Percentiles rank a stretch among this genome's conserved stretches.
These are phyloP conservation scores for Calonectria honghensis DNA, from an alignment of 2,329 filamentous ascomycete species.

Conservation along the genomic window DNA sequence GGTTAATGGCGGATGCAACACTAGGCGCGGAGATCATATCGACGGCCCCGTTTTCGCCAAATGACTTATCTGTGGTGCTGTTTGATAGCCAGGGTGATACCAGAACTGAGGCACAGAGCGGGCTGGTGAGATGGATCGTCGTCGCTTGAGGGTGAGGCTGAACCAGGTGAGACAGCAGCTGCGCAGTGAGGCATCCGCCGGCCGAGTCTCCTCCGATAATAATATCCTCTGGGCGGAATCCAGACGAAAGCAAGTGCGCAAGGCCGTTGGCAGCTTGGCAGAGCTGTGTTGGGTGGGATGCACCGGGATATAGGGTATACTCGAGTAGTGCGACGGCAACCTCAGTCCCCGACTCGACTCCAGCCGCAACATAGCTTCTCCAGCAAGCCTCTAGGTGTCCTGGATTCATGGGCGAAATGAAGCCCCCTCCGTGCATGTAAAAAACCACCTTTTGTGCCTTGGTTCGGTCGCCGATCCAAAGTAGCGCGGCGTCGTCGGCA, in stretches of 20 bases:
- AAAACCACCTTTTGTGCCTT: constrained; percentile 19
- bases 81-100: constrained; percentile 55
- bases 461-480: constrained; percentile 22
- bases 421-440: constrained; percentile 21
- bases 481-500: constrained; percentile 27
- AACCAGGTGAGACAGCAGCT: constrained; percentile 56
- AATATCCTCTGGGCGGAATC: constrained; percentile 47
- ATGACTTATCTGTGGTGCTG: constrained; percentile 28
- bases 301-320: constrained; percentile 56
- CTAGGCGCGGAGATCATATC: constrained; percentile 38
- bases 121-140: constrained; percentile 47
- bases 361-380: constrained; percentile 8
- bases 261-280: constrained; percentile 51
- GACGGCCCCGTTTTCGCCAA: constrained; percentile 29
- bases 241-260: background rate
- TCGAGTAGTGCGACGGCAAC: constrained; percentile 55
- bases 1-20: constrained; percentile 26
- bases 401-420: background rate
- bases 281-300: constrained; percentile 55
- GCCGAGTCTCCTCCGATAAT: constrained; percentile 60
- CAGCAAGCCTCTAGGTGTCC: constrained; percentile 22
- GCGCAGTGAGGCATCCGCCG: constrained; percentile 57
- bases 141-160: constrained; percentile 51
- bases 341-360: constrained; percentile 31
- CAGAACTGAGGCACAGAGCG: constrained; percentile 55